Evolutionary conservation across 495 filamentous ascomycete species (phyloP).

Genomic region (Penicillium pancosmium): DNA sequence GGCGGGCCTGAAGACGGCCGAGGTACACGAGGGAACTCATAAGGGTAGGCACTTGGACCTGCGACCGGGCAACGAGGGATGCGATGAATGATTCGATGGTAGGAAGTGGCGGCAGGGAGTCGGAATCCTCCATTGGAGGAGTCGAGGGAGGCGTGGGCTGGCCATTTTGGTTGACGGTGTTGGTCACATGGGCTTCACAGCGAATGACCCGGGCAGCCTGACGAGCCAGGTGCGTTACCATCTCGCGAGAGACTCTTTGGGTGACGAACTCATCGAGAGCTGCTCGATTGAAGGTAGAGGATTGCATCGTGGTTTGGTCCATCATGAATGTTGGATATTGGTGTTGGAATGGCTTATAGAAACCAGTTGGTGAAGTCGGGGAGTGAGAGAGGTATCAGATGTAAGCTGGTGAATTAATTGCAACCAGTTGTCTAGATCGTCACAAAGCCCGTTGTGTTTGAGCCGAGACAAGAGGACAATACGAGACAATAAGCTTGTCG

Average conservation of each 20-base stretch:
- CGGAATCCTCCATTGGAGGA: slow-evolving; percentile 58
- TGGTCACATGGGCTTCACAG: slow-evolving; percentile 67
- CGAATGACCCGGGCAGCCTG: slow-evolving; percentile 88
- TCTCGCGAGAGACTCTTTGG: slow-evolving; percentile 74
- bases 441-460: slow-evolving; percentile 1
- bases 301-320: slow-evolving; percentile 40
- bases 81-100: slow-evolving; percentile 88
- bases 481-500: neutral
- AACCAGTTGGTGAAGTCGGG: neutral
- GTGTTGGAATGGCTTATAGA: neutral
- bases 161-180: slow-evolving; percentile 54
- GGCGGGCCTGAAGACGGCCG: slow-evolving; percentile 73
- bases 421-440: slow-evolving; percentile 2
- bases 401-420: neutral
- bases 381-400: neutral
- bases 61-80: slow-evolving; percentile 85
- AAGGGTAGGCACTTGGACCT: slow-evolving; percentile 94
- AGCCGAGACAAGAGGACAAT: neutral
- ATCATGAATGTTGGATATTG: slow-evolving; percentile 16
- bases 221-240: slow-evolving; percentile 82
- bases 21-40: slow-evolving; percentile 98
- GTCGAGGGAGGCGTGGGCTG: slow-evolving; percentile 70
- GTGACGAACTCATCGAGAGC: slow-evolving; percentile 91
- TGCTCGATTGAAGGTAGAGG: slow-evolving; percentile 76
- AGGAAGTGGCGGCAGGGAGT: slow-evolving; percentile 59